Evolutionary conservation across 306 rosid species (phyloP), one percentile per base, ranked within the genome.

Genomic region (Inga laurina): DNA sequence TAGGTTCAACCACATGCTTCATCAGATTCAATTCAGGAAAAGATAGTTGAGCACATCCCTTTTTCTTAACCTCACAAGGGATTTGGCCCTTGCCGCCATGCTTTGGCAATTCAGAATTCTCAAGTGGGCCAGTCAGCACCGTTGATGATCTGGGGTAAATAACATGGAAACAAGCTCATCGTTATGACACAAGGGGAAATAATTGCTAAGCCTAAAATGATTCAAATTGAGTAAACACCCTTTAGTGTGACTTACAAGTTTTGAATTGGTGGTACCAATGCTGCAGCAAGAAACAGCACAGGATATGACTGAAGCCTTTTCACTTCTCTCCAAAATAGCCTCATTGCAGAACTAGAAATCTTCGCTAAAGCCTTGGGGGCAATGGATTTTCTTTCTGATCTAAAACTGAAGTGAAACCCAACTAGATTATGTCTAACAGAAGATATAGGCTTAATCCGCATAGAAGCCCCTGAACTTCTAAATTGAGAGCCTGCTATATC

Each of bases 1-100:
- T 94, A 76, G 97, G 93, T 84, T 96, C 99, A 82, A 91, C 90
- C 4, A 85, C 90, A 85, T 92, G 87, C 73, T 90, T 86, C 78
- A 86, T 87, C 88, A 83, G 73, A 85, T 85, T 87, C 88, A 92
- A 84, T 45, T 91, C 86, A 1, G 82, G 84, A 80, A 87, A n/a
- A 3, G 87, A 83, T 43, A 88, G 77, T 68, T 85, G 85, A 34
- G 86, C 82, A 89, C 88, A 86, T 73, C 92, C 87, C 82, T 70
- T 88, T 67, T 24, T 77, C 39, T 87, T 90, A 89, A 90, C 91
- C 82, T 91, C 97, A 78, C 85, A 87, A 51, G 91, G 90, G 80
- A 86, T 73, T 74, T 87, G 97, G 76, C 89, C 91, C 72, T 74
- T 82, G 75, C 72, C 74, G 52, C 85, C 88, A 74, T 73, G 84